A percentile compares a stretch with the other conserved stretches of the same genome.
phyloP scores from a whole-genome alignment of 2,329 filamentous ascomycete species.

The Phialophora chinensis region DNA sequence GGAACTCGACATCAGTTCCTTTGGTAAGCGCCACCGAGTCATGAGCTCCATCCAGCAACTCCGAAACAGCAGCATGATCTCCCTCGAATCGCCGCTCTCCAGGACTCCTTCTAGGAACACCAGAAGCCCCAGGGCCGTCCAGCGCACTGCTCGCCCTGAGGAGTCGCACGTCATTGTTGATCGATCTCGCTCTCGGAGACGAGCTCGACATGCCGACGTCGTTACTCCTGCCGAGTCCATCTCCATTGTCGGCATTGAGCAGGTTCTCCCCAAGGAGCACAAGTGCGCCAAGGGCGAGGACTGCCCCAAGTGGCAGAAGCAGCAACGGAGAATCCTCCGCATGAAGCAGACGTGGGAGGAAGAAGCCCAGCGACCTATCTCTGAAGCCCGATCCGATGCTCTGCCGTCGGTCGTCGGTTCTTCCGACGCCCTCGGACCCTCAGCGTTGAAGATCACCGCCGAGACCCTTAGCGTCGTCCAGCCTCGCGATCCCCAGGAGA shows the following conservation, averaged over 20 bases:
- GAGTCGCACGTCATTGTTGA: constrained; percentile 34
- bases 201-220: constrained; percentile 38
- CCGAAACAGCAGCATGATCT: constrained; percentile 45
- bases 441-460: constrained; percentile 72
- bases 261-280: constrained; percentile 83
- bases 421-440: constrained; percentile 83
- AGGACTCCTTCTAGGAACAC: constrained; percentile 32
- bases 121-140: constrained; percentile 29
- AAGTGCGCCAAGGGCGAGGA: constrained; percentile 84
- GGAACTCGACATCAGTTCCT: constrained; percentile 67
- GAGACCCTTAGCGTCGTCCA: constrained; percentile 72
- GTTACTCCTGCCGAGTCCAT: constrained; percentile 83
- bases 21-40: constrained; percentile 66
- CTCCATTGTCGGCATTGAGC: constrained; percentile 90
- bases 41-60: constrained; percentile 65
- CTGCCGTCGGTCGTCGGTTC: constrained; percentile 87
- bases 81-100: constrained; percentile 28
- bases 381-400: constrained; percentile 75
- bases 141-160: constrained; percentile 33
- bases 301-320: constrained; percentile 80
- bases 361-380: constrained; percentile 58
- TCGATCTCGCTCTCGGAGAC: constrained; percentile 40
- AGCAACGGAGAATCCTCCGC: constrained; percentile 76
- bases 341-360: constrained; percentile 75
- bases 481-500: constrained; percentile 83